Conservation (phyloP, 345 rosid genomes). For the Rubroshorea leprosula region DNA sequence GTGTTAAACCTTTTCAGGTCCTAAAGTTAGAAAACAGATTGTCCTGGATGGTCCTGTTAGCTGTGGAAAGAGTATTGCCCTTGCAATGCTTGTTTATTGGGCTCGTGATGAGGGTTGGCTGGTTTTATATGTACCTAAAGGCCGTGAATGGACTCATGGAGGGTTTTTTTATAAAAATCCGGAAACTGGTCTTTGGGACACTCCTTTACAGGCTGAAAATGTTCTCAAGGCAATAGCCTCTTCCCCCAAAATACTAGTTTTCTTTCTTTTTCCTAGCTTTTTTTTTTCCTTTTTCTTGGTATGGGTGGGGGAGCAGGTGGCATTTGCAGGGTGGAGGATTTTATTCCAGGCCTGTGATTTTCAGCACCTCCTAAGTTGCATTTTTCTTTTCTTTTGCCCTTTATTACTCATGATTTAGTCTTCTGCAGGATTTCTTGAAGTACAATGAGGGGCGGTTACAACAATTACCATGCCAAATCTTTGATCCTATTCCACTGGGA, state of each 20-base stretch:
- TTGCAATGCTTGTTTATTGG: slow-evolving; percentile 97
- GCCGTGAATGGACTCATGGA: slow-evolving; percentile 89
- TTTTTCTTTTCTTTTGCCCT: neutral
- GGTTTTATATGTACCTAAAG: slow-evolving; percentile 82
- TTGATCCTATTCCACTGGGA: slow-evolving; percentile 76
- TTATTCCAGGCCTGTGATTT: too few relatives aligned
- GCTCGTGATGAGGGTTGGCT: slow-evolving; percentile 98
- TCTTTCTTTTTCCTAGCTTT: neutral
- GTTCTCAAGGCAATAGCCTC: slow-evolving; percentile 66
- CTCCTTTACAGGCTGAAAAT: slow-evolving; percentile 82
- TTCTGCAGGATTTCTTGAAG: slow-evolving; percentile 61
- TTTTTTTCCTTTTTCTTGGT: too few relatives aligned
- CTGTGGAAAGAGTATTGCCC: slow-evolving; percentile 86
- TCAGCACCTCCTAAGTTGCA: too few relatives aligned
- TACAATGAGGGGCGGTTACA: slow-evolving; percentile 57
- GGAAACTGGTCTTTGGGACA: slow-evolving; percentile 85
- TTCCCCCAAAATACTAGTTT: slow-evolving; percentile 5
- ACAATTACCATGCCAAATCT: slow-evolving; percentile 63
- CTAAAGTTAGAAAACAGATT: slow-evolving; percentile 65
- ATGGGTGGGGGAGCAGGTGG: too few relatives aligned
- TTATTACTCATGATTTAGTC: slow-evolving; percentile 7
- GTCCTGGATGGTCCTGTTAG: slow-evolving; percentile 91
- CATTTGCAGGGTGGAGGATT: too few relatives aligned
- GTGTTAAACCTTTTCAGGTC: slow-evolving; percentile 30
- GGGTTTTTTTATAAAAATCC: slow-evolving; percentile 80